Conservation (phyloP, 176 grass and related monocot genomes). For the Dactylis glomerata region DNA sequence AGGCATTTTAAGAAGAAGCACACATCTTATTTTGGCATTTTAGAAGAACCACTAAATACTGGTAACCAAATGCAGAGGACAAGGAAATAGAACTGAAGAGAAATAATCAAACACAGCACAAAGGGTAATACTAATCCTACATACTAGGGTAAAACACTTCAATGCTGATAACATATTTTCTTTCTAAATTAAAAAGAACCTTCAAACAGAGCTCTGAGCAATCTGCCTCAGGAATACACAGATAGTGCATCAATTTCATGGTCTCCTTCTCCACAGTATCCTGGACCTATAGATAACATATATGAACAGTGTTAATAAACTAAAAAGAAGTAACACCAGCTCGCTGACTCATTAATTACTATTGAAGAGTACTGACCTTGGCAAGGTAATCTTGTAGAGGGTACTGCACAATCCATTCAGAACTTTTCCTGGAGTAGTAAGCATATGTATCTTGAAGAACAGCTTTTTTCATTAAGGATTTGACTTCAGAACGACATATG, state of each 20-base stretch:
- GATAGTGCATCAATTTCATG: conserved; percentile 34
- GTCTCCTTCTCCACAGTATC: conserved; percentile 48
- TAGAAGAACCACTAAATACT: conserved; percentile 6
- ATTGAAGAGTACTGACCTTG: conserved; percentile 37
- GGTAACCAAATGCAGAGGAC: conserved; percentile 18
- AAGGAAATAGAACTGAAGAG: not conserved
- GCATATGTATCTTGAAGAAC: conserved; percentile 41
- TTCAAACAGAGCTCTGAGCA: conserved; percentile 33
- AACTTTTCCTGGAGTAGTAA: conserved; percentile 47
- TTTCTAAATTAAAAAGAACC: conserved; percentile 16
- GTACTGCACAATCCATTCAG: conserved; percentile 52
- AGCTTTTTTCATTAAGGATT: conserved; percentile 27
- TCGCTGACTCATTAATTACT: not conserved
- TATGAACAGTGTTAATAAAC: conserved; percentile 8
- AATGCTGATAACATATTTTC: not conserved
- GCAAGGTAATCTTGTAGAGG: conserved; percentile 49
- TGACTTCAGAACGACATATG: conserved; percentile 44
- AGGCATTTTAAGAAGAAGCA: not conserved
- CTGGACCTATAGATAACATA: conserved; percentile 39
- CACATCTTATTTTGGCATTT: not conserved
- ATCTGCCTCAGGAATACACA: conserved; percentile 18
- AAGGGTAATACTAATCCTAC: not conserved
- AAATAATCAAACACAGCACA: not conserved
- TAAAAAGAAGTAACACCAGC: not conserved
- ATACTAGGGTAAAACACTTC: not conserved